A percentile compares a stretch with the other conserved stretches of the same genome.
Evolutionary conservation across 331 rosid species (phyloP).

Genomic region (Saraca asoca): DNA sequence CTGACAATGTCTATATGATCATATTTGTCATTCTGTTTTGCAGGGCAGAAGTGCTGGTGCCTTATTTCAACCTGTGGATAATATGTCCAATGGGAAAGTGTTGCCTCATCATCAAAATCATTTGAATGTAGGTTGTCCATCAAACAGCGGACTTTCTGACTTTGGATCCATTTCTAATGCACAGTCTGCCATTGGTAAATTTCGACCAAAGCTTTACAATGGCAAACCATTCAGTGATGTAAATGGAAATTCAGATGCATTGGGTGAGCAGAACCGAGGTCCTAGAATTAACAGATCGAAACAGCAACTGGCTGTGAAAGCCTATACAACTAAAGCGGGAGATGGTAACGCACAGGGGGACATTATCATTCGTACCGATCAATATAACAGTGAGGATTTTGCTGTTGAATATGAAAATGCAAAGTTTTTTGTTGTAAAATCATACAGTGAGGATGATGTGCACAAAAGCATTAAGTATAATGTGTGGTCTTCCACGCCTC

Average conservation of each 20-base stretch:
- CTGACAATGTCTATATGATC: background rate
- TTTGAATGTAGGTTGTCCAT: constrained; percentile 49
- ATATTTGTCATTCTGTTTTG: constrained; percentile 25
- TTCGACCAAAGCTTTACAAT: constrained; percentile 56
- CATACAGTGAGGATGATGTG: constrained; percentile 96
- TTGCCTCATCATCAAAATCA: constrained; percentile 46
- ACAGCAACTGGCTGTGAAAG: constrained; percentile 62
- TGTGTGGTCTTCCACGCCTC: constrained; percentile 95
- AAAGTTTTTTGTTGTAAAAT: constrained; percentile 81
- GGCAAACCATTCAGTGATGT: constrained; percentile 52
- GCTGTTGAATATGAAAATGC: constrained; percentile 63
- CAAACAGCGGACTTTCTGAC: constrained; percentile 54
- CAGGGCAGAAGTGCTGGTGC: constrained; percentile 60
- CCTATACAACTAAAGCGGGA: constrained; percentile 69
- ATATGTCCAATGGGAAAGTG: constrained; percentile 56
- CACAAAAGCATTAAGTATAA: constrained; percentile 91
- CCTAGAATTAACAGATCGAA: constrained; percentile 71
- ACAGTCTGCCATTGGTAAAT: constrained; percentile 49
- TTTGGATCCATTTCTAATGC: constrained; percentile 56
- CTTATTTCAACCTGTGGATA: constrained; percentile 51
- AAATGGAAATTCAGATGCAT: constrained; percentile 56
- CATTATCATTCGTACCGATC: constrained; percentile 68
- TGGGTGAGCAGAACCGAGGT: constrained; percentile 85
- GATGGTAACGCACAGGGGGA: constrained; percentile 66
- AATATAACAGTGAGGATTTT: constrained; percentile 78